These are phyloP conservation scores for Agrocybe chaxingu DNA, from an alignment of 768 basidiomycete species.

Conservation along the genomic window DNA sequence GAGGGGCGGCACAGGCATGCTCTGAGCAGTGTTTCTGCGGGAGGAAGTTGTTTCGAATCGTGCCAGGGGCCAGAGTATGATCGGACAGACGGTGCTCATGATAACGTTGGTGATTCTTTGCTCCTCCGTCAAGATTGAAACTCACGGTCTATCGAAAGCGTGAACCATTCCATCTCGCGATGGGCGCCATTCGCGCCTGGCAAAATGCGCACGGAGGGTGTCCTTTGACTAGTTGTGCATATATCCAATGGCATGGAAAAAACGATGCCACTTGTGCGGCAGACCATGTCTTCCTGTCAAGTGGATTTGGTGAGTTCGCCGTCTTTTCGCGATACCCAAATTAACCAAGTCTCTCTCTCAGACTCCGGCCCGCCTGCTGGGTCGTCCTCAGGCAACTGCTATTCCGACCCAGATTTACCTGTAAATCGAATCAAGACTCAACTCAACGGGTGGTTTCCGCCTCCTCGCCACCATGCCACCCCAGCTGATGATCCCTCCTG, in stretches of 20 bases:
- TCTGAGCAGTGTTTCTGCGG: not conserved
- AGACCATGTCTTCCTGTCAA: not conserved
- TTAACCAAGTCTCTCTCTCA: not conserved
- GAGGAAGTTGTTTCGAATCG: not conserved
- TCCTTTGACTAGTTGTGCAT: not conserved
- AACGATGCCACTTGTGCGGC: not conserved
- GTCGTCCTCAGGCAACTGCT: not conserved
- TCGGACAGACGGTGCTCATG: not conserved
- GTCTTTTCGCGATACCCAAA: not conserved
- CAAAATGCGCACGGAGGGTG: not conserved
- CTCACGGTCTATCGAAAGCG: not conserved
- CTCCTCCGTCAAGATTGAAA: not conserved
- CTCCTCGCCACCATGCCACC: not conserved
- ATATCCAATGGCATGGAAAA: slow-evolving; percentile 2
- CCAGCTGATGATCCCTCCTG: not conserved
- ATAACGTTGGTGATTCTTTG: not conserved
- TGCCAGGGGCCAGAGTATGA: not conserved
- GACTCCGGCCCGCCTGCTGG: no score
- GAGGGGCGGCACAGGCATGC: not conserved
- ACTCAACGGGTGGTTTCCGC: not conserved
- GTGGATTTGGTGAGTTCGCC: not conserved
- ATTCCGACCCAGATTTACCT: not conserved
- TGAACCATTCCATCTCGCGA: not conserved
- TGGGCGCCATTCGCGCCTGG: not conserved
- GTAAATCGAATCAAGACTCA: slow-evolving; percentile 1